These are phyloP conservation scores for Medicago arabica DNA, from an alignment of 306 rosid genomes.

Conservation along the genomic window DNA sequence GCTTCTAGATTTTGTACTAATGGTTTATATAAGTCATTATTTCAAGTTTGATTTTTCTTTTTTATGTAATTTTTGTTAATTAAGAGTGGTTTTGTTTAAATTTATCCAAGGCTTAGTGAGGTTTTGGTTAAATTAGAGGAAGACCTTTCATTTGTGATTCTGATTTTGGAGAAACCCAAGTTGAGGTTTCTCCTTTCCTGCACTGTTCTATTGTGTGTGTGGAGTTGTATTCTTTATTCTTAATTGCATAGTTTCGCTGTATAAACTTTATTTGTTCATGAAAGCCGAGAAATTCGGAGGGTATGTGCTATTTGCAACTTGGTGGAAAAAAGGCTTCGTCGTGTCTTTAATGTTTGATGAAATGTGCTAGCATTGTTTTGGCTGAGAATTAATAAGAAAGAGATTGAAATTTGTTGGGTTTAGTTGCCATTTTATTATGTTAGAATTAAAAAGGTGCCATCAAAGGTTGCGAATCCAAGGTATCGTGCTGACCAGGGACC, in stretches of 20 bases:
- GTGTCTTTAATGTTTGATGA: constrained; percentile 35
- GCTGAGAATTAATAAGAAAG: constrained; percentile 36
- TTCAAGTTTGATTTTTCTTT: constrained; percentile 38
- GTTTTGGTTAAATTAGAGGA: constrained; percentile 54
- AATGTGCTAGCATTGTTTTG: constrained; percentile 38
- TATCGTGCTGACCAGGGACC: constrained; percentile 23
- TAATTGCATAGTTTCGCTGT: constrained; percentile 30
- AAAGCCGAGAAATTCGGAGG: constrained; percentile 4
- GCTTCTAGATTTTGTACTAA: constrained; percentile 46
- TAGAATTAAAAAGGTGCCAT: constrained; percentile 39
- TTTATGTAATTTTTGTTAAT: constrained; percentile 35
- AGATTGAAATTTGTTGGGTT: constrained; percentile 37
- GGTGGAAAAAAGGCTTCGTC: constrained; percentile 33
- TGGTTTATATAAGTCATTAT: constrained; percentile 49
- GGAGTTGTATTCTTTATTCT: constrained; percentile 41
- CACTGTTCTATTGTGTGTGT: constrained; percentile 40
- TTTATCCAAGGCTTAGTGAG: constrained; percentile 47
- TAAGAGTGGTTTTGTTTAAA: constrained; percentile 40
- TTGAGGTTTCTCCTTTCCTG: constrained; percentile 59
- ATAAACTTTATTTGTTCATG: constrained; percentile 33
- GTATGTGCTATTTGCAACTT: background rate
- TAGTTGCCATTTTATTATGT: constrained; percentile 43
- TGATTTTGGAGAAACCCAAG: constrained; percentile 58
- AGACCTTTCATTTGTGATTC: constrained; percentile 46
- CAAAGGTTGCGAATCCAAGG: constrained; percentile 36